Conservation (phyloP, 2,329 filamentous ascomycete species). For the Alternaria triticina region DNA sequence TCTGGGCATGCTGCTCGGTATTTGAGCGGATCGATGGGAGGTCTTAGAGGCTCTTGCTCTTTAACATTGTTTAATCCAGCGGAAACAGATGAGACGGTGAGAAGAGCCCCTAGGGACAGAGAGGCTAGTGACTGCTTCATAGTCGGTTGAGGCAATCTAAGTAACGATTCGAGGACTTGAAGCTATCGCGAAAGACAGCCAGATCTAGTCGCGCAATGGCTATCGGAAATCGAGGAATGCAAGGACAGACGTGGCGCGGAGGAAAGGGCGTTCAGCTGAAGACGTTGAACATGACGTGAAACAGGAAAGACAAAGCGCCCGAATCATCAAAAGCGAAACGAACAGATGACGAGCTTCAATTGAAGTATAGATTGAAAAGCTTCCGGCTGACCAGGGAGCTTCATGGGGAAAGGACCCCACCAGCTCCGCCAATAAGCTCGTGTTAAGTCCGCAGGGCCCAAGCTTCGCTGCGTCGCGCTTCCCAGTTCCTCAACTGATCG, state of each 20-base stretch:
- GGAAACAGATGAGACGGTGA: conserved; percentile 8
- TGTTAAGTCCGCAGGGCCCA: conserved; percentile 18
- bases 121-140: conserved; percentile 25
- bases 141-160: neutral
- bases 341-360: neutral
- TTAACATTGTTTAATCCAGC: conserved; percentile 17
- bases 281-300: neutral
- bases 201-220: neutral
- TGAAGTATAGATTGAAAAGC: conserved; percentile 1
- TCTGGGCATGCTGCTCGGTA: conserved; percentile 66
- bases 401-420: conserved; percentile 13
- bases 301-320: neutral
- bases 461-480: conserved; percentile 8
- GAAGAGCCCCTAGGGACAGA: conserved; percentile 16
- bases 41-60: conserved; percentile 40
- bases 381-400: conserved; percentile 21
- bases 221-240: neutral
- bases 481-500: neutral
- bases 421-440: conserved; percentile 19
- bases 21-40: conserved; percentile 40
- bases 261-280: neutral
- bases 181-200: neutral
- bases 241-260: neutral
- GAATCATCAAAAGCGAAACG: neutral
- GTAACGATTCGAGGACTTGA: neutral